Conservation (phyloP, 148 eudicot genomes). For the Pouteria glomerata region DNA sequence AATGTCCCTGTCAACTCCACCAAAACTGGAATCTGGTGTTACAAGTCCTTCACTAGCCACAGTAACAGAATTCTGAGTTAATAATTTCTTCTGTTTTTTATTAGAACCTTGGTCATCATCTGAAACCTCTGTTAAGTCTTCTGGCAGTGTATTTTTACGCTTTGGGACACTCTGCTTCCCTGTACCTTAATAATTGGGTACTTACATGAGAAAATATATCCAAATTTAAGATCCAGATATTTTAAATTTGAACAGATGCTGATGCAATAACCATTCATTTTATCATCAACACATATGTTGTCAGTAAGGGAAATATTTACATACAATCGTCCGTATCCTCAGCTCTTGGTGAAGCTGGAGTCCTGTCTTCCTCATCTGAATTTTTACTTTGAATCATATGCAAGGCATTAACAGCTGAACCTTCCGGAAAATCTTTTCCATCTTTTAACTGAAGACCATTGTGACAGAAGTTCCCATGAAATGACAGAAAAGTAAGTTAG, state of each 20-base stretch:
- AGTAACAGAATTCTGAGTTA: slow-evolving; percentile 12
- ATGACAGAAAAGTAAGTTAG: background rate
- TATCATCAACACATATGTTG: background rate
- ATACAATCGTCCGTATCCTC: slow-evolving; percentile 12
- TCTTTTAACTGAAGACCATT: slow-evolving; percentile 18
- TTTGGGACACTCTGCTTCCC: slow-evolving; percentile 32
- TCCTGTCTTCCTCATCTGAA: slow-evolving; percentile 21
- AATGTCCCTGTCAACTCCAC: slow-evolving; percentile 12
- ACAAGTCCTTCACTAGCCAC: slow-evolving; percentile 11
- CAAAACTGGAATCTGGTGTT: slow-evolving; percentile 17
- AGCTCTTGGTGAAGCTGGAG: slow-evolving; percentile 7
- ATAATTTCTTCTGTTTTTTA: slow-evolving; percentile 38
- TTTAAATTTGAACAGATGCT: background rate
- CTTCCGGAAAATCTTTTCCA: slow-evolving; percentile 25
- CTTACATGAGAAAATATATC: slow-evolving; percentile 9
- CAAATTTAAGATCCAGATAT: slow-evolving; percentile 4
- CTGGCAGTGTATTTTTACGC: slow-evolving; percentile 19
- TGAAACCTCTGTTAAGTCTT: slow-evolving; percentile 4
- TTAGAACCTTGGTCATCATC: slow-evolving; percentile 23
- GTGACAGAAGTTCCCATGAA: background rate
- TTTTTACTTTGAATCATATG: slow-evolving; percentile 12
- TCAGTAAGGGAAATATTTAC: background rate
- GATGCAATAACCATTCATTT: background rate
- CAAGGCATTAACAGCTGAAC: slow-evolving; percentile 15
- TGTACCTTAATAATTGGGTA: slow-evolving; percentile 16